Evolutionary conservation across 495 filamentous ascomycete genomes (phyloP), one percentile per base, ranked within the genome.

Genomic region (Platismatia glauca): DNA sequence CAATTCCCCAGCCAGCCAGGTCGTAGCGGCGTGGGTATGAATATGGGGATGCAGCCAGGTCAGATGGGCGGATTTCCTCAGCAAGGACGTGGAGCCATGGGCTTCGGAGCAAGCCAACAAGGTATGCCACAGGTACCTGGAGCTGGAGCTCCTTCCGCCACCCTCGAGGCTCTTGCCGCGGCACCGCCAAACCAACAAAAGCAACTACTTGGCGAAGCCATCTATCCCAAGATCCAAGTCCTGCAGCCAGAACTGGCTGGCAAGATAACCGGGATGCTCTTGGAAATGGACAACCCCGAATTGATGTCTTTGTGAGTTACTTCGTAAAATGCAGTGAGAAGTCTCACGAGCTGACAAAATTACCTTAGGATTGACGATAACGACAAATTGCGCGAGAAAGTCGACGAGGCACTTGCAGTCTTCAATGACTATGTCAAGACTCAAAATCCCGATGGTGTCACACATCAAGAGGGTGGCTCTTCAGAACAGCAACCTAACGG

Each of bases 231-330:
- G 87, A 97, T 99, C 71, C 85, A 90, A 74, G 82, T 81, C 59
- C 84, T 94, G 76, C 91, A 97, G 81, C 91, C 91, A 50, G 90
- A 95, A 66, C 80, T 99, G 64, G 94, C 94, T 66, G 94, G 94
- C 68, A 99, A 99, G 87, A 97, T 99, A 71, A 99, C 94, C 64
- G 94, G 94, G 75, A 99, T 99, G 94, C 85, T 99, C 70, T 73
- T 99, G 68, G 94, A 99, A 83, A 99, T 99, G 94, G 94, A 97
- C 66, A 97, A 97, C 73, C 66, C 78, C 55, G 94, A 99, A 80
- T 77, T 99, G 65, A 77, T 99, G 70, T 88, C 87, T 74, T 82
- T 99, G 94, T 98, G 86, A 90, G 94, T 91, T 63, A 55, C 64
- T 43, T 33, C 29, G 48, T 31, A 55, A 18, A 11, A 38, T n/a